Conservation (phyloP, 2,329 filamentous ascomycete species). For the Colletotrichum tropicicola region DNA sequence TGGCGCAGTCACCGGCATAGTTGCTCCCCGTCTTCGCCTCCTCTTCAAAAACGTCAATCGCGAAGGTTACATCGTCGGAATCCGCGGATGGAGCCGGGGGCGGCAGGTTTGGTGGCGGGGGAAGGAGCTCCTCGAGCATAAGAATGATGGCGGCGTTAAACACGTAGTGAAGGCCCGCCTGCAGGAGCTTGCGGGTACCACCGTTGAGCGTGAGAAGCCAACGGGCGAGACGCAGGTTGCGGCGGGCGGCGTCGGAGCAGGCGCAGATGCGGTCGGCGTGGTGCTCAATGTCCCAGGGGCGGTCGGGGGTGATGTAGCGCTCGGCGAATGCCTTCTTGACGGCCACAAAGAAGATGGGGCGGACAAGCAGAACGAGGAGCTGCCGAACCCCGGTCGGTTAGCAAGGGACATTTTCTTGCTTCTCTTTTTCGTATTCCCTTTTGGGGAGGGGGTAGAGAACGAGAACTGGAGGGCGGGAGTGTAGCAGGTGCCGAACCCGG, state of each 20-base stretch:
- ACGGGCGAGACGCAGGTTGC: slow-evolving; percentile 54
- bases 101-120: slow-evolving; percentile 25
- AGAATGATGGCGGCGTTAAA: slow-evolving; percentile 61
- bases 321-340: slow-evolving; percentile 57
- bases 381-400: slow-evolving; percentile 34
- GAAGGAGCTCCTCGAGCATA: slow-evolving; percentile 54
- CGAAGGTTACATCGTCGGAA: slow-evolving; percentile 47
- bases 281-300: slow-evolving; percentile 36
- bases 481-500: background rate
- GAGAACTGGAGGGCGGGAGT: background rate
- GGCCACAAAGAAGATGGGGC: slow-evolving; percentile 56
- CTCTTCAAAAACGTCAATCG: slow-evolving; percentile 49
- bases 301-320: slow-evolving; percentile 41
- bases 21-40: slow-evolving; percentile 48
- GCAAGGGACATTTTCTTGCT: background rate
- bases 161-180: slow-evolving; percentile 56
- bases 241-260: slow-evolving; percentile 54
- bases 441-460: background rate
- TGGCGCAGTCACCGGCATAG: slow-evolving; percentile 47
- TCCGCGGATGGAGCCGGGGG: slow-evolving; percentile 35
- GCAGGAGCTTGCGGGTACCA: slow-evolving; percentile 48
- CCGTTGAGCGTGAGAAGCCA: slow-evolving; percentile 47
- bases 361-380: slow-evolving; percentile 57
- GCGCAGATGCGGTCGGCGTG: slow-evolving; percentile 43
- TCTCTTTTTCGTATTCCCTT: background rate